phyloP scores from a whole-genome alignment of 495 filamentous ascomycete genomes.

The Lasiosphaeris hirsuta region DNA sequence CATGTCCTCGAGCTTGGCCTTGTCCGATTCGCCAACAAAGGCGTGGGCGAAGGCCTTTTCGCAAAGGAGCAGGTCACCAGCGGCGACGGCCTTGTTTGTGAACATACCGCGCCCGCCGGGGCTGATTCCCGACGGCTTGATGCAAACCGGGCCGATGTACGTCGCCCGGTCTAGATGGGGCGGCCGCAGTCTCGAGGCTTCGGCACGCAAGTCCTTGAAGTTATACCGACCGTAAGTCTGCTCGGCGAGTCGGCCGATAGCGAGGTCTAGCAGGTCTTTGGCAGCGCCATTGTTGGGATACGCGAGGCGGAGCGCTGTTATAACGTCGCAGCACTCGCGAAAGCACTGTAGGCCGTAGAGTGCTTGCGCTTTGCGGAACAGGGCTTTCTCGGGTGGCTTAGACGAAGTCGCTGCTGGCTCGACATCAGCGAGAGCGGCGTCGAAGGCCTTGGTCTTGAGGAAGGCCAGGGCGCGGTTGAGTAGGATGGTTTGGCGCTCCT shows the following conservation, averaged over 20 bases:
- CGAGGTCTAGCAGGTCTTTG: conserved; percentile 27
- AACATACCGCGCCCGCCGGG: conserved; percentile 6
- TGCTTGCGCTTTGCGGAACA: conserved; percentile 45
- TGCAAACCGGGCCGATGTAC: conserved; percentile 31
- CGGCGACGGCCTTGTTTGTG: conserved; percentile 40
- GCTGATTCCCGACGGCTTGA: conserved; percentile 25
- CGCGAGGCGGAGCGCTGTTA: conserved; percentile 20
- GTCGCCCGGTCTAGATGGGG: conserved; percentile 47
- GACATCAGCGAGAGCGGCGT: conserved; percentile 10
- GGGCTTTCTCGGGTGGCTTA: conserved; percentile 38
- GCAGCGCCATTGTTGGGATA: conserved; percentile 31
- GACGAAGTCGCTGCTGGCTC: not conserved
- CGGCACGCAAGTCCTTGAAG: conserved; percentile 39
- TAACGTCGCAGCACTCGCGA: conserved; percentile 25
- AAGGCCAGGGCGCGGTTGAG: conserved; percentile 13
- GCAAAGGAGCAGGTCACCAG: conserved; percentile 49
- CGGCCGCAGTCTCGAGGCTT: conserved; percentile 29
- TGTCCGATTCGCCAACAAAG: conserved; percentile 7
- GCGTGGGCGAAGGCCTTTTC: conserved; percentile 54
- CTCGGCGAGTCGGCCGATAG: conserved; percentile 29
- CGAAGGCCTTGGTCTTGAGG: conserved; percentile 6
- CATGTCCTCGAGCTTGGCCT: conserved; percentile 8
- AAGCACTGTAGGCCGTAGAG: conserved; percentile 46
- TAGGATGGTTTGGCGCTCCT: conserved; percentile 1
- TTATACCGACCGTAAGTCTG: conserved; percentile 39